Evolutionary conservation across 2,329 filamentous ascomycete species (phyloP).

Genomic region (Fusarium odoratissimum): DNA sequence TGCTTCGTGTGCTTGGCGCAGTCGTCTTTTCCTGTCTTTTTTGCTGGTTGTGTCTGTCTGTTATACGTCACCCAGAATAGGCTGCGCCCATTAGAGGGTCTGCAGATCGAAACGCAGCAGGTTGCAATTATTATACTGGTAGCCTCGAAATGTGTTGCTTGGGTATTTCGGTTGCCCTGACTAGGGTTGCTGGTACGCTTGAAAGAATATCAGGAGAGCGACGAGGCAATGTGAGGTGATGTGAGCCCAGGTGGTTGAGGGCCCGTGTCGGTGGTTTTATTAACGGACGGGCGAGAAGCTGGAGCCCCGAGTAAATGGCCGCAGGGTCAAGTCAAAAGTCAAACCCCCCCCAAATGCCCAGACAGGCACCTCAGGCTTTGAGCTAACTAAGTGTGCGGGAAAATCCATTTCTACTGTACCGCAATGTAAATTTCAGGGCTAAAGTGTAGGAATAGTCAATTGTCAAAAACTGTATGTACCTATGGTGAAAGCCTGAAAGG

Average conservation of each 20-base stretch:
- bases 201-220: constrained; percentile 45
- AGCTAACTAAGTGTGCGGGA: constrained; percentile 9
- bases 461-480: constrained; percentile 13
- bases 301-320: constrained; percentile 28
- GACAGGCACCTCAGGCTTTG: constrained; percentile 12
- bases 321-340: background rate
- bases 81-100: constrained; percentile 37
- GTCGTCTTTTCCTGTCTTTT: constrained; percentile 23
- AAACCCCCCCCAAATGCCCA: background rate
- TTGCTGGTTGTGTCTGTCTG: constrained; percentile 33
- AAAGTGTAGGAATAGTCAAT: background rate
- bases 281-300: constrained; percentile 21
- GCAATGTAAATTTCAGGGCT: constrained; percentile 9
- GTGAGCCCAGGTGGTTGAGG: constrained; percentile 40
- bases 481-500: constrained; percentile 9
- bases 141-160: constrained; percentile 39
- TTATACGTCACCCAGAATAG: constrained; percentile 42
- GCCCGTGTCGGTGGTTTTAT: constrained; percentile 41
- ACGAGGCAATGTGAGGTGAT: constrained; percentile 46
- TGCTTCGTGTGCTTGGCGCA: constrained; percentile 36
- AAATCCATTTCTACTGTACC: constrained; percentile 11
- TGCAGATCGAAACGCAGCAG: constrained; percentile 37
- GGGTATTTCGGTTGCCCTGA: constrained; percentile 40
- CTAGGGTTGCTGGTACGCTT: constrained; percentile 34
- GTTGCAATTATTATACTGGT: constrained; percentile 41